Evolutionary conservation across 768 basidiomycete species (phyloP).

Genomic region (Tricholoma flavovirens): DNA sequence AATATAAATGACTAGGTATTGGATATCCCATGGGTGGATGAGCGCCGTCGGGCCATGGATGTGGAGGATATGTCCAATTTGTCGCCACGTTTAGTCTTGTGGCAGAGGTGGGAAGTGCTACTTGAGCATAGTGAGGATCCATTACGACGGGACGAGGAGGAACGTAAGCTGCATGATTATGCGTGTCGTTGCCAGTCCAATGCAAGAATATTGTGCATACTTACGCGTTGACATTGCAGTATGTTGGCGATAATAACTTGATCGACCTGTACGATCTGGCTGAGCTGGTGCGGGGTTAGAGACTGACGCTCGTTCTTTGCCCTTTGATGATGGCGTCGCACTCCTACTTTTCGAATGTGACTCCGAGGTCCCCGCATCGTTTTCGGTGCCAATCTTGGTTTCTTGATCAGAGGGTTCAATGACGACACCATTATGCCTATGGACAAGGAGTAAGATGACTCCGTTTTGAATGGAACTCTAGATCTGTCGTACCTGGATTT

Average conservation of each 20-base stretch:
- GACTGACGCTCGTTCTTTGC: slow-evolving; percentile 29
- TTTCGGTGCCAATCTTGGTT: slow-evolving; percentile 24
- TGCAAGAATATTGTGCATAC: slow-evolving; percentile 10
- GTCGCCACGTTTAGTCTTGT: slow-evolving; percentile 36
- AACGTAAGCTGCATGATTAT: slow-evolving; percentile 31
- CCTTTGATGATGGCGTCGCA: slow-evolving; percentile 39
- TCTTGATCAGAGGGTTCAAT: slow-evolving; percentile 42
- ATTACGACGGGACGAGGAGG: slow-evolving; percentile 34
- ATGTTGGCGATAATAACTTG: slow-evolving; percentile 64
- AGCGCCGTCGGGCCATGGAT: slow-evolving; percentile 33
- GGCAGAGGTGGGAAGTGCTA: slow-evolving; percentile 50
- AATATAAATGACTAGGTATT: slow-evolving; percentile 17
- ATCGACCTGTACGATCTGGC: slow-evolving; percentile 31
- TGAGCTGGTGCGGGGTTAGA: slow-evolving; percentile 22
- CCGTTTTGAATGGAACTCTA: background rate
- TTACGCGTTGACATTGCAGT: slow-evolving; percentile 42
- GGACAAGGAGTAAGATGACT: slow-evolving; percentile 1
- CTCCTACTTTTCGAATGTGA: slow-evolving; percentile 48
- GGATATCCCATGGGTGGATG: slow-evolving; percentile 14
- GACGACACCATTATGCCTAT: slow-evolving; percentile 63
- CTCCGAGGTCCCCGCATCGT: slow-evolving; percentile 26
- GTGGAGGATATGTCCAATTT: slow-evolving; percentile 33
- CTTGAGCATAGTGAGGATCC: slow-evolving; percentile 38
- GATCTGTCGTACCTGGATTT: slow-evolving; percentile 56
- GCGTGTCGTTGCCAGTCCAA: too few relatives aligned